Evolutionary conservation across 495 filamentous ascomycete genomes (phyloP).

Genomic region (Chaetomium tenue): DNA sequence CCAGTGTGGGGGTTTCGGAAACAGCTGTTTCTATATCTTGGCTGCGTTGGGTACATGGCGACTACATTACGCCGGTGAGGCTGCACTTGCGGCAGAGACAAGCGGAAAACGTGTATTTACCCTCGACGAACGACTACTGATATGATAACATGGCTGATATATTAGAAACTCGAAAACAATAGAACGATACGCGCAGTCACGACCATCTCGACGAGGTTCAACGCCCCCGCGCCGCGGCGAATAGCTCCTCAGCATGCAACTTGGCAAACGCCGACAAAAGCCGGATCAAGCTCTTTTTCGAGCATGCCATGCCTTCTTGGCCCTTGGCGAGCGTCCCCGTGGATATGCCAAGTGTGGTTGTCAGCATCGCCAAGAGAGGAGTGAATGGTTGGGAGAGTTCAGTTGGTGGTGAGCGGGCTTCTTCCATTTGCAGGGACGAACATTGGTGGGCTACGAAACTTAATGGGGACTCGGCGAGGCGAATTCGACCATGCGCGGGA

Average conservation of each 20-base stretch:
- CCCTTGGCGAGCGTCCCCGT: constrained; percentile 2
- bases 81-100: background rate
- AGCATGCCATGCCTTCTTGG: constrained; percentile 4
- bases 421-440: background rate
- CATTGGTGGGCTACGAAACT: background rate
- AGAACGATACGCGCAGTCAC: background rate
- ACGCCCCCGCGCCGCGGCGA: background rate
- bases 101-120: background rate
- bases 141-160: background rate
- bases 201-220: background rate
- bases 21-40: background rate
- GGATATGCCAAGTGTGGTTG: constrained; percentile 4
- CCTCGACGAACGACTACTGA: background rate
- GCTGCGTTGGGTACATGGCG: background rate
- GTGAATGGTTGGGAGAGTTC: background rate
- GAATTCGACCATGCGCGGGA: background rate
- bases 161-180: background rate
- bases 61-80: too few relatives aligned
- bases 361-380: constrained; percentile 7
- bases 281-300: background rate
- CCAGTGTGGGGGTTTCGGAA: background rate
- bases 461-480: background rate
- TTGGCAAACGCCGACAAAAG: background rate
- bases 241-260: background rate
- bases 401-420: background rate